Conservation (phyloP, 2,329 filamentous ascomycete genomes). For the Clonostachys byssicola region DNA sequence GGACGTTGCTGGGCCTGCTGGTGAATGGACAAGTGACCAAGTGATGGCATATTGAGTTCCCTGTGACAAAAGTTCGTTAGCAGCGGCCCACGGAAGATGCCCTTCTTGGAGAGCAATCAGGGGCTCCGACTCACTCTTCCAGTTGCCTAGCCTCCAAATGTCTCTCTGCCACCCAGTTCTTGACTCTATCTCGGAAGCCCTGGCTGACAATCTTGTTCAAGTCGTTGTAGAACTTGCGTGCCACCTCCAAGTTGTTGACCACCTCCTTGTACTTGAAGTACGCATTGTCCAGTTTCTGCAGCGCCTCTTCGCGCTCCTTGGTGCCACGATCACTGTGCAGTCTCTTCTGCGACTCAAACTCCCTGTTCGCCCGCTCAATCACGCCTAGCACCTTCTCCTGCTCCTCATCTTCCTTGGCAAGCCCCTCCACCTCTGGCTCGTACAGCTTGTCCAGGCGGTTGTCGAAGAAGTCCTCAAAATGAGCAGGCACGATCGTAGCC, state of each 20-base stretch:
- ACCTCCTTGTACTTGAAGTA: conserved; percentile 98
- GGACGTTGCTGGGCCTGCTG: conserved; percentile 15
- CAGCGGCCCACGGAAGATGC: not conserved
- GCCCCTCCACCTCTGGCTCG: conserved; percentile 68
- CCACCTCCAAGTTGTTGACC: conserved; percentile 84
- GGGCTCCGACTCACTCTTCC: conserved; percentile 56
- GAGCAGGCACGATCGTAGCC: conserved; percentile 78
- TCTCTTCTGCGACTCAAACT: conserved; percentile 70
- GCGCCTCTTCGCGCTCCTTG: conserved; percentile 73
- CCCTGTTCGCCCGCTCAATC: conserved; percentile 70
- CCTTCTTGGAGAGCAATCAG: not conserved
- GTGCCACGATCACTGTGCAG: conserved; percentile 58
- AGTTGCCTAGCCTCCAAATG: conserved; percentile 75
- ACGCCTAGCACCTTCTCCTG: conserved; percentile 69
- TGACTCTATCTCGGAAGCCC: conserved; percentile 74
- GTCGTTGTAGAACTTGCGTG: conserved; percentile 96
- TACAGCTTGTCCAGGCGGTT: conserved; percentile 72
- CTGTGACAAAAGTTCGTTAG: conserved; percentile 18
- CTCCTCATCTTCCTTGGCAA: conserved; percentile 68
- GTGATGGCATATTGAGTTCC: conserved; percentile 46
- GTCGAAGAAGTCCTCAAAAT: conserved; percentile 91
- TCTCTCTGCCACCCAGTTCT: conserved; percentile 75
- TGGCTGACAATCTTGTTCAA: conserved; percentile 78
- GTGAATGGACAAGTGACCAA: conserved; percentile 37
- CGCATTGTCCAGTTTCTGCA: conserved; percentile 85